Evolutionary conservation across 305 asterid species (phyloP).

Genomic region (Rubia balearica): DNA sequence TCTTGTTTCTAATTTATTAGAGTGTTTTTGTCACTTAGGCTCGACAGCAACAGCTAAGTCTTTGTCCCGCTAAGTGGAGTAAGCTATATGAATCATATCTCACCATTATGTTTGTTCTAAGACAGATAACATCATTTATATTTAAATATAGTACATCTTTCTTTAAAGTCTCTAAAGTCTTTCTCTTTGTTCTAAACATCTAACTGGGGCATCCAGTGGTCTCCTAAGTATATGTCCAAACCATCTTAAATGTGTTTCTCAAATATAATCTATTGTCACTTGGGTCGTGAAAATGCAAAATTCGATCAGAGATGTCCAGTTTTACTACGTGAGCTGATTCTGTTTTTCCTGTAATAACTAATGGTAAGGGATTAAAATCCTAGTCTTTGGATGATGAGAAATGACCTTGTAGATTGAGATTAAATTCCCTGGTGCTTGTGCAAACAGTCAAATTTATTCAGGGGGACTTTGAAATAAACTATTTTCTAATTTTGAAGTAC

Average conservation of each 20-base stretch:
- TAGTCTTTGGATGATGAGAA: constrained; percentile 2
- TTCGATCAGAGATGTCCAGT: background rate
- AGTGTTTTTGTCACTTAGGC: background rate
- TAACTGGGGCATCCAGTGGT: background rate
- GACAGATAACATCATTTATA: background rate
- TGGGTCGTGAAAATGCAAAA: background rate
- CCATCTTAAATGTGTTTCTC: background rate
- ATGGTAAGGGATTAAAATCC: constrained; percentile 1
- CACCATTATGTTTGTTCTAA: background rate
- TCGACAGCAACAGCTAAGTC: background rate
- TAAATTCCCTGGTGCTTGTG: background rate
- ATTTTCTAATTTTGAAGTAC: background rate
- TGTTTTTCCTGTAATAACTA: background rate
- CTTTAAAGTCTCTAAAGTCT: background rate
- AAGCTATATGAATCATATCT: background rate
- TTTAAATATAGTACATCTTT: background rate
- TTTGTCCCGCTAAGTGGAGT: background rate
- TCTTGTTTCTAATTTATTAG: constrained; percentile 2
- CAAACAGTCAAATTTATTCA: constrained; percentile 3
- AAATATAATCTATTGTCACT: background rate
- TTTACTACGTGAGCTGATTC: background rate
- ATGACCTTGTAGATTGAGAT: background rate
- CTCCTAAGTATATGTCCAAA: background rate
- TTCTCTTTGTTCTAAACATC: background rate
- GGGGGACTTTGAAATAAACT: no score